Percentiles rank a stretch among this genome's conserved stretches.
phyloP scores from a whole-genome alignment of 192 early-diverging fungal genomes.

The Obelidium mucronatum region DNA sequence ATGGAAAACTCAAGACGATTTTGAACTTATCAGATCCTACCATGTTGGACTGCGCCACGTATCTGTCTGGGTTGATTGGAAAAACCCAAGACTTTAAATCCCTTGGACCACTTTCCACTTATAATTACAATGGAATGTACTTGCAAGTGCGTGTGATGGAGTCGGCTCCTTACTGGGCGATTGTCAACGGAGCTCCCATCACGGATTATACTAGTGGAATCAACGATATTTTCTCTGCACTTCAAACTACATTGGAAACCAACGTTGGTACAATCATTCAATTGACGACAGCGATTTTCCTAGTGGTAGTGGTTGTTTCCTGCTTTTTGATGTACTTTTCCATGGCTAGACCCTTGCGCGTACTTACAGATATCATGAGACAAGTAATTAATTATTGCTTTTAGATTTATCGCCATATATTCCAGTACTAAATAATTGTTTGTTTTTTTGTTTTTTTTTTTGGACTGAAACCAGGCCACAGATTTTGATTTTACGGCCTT shows the following conservation, averaged over 20 bases:
- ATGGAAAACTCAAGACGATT: not conserved
- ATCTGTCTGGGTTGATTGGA: not conserved
- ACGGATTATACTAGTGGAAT: not conserved
- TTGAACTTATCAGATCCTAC: not conserved
- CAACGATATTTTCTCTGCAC: not conserved
- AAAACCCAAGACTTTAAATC: not conserved
- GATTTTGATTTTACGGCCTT: not conserved
- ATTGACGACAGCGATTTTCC: not conserved
- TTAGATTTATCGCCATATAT: not conserved
- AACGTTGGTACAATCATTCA: not conserved
- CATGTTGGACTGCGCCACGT: not conserved
- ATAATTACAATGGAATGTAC: not conserved
- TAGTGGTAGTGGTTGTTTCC: not conserved
- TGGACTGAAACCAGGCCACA: not conserved
- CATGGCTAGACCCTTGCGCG: not conserved
- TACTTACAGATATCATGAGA: not conserved
- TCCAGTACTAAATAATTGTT: not conserved
- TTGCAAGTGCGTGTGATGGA: not conserved
- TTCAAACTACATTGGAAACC: not conserved
- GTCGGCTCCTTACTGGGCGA: not conserved
- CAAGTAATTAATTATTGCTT: too few relatives aligned
- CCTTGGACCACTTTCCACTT: not conserved
- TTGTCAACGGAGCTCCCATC: constrained; percentile 2
- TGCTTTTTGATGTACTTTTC: not conserved
- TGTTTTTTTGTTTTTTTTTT: too few relatives aligned